These are phyloP conservation scores for Ormosia emarginata DNA, from an alignment of 306 rosid genomes.

Conservation along the genomic window DNA sequence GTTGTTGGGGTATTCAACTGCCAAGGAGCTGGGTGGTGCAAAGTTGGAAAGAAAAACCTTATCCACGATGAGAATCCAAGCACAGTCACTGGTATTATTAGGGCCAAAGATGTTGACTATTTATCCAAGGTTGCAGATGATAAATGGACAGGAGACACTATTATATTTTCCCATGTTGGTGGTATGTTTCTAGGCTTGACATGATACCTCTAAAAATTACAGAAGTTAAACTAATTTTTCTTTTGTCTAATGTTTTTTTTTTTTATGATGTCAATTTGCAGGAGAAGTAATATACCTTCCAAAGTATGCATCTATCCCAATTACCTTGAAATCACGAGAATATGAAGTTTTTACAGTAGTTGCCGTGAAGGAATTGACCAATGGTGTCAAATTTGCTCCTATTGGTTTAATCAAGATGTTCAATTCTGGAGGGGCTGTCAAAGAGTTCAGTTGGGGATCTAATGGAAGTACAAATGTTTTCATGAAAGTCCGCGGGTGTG, in stretches of 20 bases:
- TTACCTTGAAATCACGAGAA: constrained; percentile 54
- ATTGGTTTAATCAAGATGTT: constrained; percentile 79
- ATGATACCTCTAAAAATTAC: not conserved
- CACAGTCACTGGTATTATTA: constrained; percentile 52
- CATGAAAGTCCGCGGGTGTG: constrained; percentile 60
- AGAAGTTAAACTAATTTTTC: not conserved
- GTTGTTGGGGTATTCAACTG: constrained; percentile 85
- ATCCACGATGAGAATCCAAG: constrained; percentile 63
- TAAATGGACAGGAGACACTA: constrained; percentile 64
- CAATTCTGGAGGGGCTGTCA: constrained; percentile 90
- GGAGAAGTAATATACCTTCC: constrained; percentile 69
- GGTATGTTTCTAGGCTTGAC: constrained; percentile 50
- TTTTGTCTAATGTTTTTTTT: not conserved
- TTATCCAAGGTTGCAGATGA: constrained; percentile 52
- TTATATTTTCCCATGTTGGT: constrained; percentile 67
- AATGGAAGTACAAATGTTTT: constrained; percentile 26
- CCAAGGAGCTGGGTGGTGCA: constrained; percentile 98
- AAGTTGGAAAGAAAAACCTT: constrained; percentile 65
- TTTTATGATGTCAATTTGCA: constrained; percentile 29
- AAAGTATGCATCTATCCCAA: constrained; percentile 58
- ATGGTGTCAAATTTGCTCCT: constrained; percentile 60
- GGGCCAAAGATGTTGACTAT: constrained; percentile 75
- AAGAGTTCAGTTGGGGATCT: constrained; percentile 38
- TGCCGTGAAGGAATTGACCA: constrained; percentile 47
- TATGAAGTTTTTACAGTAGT: constrained; percentile 72